Conservation (phyloP, 1,284 basidiomycete species). For the Meira nashicola region DNA sequence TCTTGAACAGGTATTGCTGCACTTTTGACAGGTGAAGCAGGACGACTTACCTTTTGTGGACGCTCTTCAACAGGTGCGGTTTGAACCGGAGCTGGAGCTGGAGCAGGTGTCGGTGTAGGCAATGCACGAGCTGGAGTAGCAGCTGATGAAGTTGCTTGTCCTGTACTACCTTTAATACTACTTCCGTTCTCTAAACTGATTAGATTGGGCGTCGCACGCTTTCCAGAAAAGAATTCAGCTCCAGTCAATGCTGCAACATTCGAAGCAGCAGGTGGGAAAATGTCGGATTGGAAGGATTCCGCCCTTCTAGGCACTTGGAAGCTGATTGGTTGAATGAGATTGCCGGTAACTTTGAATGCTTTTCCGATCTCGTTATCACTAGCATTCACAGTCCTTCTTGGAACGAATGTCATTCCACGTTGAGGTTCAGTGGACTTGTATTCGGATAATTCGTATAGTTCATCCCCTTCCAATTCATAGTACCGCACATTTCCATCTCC, state of each 20-base stretch:
- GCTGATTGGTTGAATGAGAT: constrained; percentile 76
- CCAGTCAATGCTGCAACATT: constrained; percentile 73
- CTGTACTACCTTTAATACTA: constrained; percentile 4
- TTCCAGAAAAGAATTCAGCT: constrained; percentile 75
- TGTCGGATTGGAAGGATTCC: constrained; percentile 85
- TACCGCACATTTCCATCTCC: constrained; percentile 55
- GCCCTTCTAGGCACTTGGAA: constrained; percentile 91
- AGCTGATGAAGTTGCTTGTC: background rate
- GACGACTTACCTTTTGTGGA: background rate
- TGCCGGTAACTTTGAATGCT: constrained; percentile 80
- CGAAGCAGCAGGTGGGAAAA: constrained; percentile 85
- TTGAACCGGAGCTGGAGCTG: constrained; percentile 14
- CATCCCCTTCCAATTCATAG: constrained; percentile 88
- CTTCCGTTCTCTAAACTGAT: constrained; percentile 56
- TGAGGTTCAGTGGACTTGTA: constrained; percentile 87
- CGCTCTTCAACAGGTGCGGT: constrained; percentile 14
- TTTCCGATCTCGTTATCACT: constrained; percentile 91
- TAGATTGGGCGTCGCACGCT: constrained; percentile 61
- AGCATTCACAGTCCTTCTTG: constrained; percentile 79
- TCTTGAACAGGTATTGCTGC: background rate
- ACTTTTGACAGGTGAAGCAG: background rate
- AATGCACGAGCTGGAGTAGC: background rate
- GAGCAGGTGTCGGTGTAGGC: constrained; percentile 5
- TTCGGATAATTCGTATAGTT: constrained; percentile 64
- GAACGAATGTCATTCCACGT: constrained; percentile 92